phyloP scores from a whole-genome alignment of 768 basidiomycete genomes.

The Kwoniella mangroviensis region DNA sequence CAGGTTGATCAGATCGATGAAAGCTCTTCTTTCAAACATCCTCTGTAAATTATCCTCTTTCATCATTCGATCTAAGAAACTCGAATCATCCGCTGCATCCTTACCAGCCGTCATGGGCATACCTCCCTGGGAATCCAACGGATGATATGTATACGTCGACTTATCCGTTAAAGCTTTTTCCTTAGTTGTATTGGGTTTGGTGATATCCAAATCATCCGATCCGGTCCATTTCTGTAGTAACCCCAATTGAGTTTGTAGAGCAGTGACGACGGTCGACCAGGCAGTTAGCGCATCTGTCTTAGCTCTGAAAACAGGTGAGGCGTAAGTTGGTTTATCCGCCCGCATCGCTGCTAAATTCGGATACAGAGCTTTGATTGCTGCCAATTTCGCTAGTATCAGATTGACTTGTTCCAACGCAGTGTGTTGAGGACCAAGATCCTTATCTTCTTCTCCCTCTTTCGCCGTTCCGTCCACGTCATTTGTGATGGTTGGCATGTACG shows the following conservation, averaged over 20 bases:
- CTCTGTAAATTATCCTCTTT: slow-evolving; percentile 96
- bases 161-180: slow-evolving; percentile 60
- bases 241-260: slow-evolving; percentile 79
- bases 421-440: slow-evolving; percentile 49
- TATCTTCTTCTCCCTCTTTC: slow-evolving; percentile 3
- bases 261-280: slow-evolving; percentile 85
- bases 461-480: neutral
- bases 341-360: slow-evolving; percentile 80
- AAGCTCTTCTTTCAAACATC: slow-evolving; percentile 77
- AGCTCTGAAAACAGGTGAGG: slow-evolving; percentile 70
- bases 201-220: slow-evolving; percentile 86
- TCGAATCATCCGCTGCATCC: slow-evolving; percentile 67
- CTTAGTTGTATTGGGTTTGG: slow-evolving; percentile 72
- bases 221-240: slow-evolving; percentile 92
- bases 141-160: slow-evolving; percentile 39
- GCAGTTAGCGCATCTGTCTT: slow-evolving; percentile 86
- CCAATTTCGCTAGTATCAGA: slow-evolving; percentile 71
- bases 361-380: slow-evolving; percentile 83
- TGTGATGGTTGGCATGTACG: slow-evolving; percentile 8
- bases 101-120: slow-evolving; percentile 20
- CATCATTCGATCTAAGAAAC: slow-evolving; percentile 89
- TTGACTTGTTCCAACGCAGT: slow-evolving; percentile 54
- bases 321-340: slow-evolving; percentile 74
- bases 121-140: slow-evolving; percentile 43
- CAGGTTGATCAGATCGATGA: slow-evolving; percentile 79